Percentiles rank a stretch among this genome's conserved stretches.
Conservation (phyloP, 1,284 basidiomycete species). For the Cystobasidiaceae sp. region DNA sequence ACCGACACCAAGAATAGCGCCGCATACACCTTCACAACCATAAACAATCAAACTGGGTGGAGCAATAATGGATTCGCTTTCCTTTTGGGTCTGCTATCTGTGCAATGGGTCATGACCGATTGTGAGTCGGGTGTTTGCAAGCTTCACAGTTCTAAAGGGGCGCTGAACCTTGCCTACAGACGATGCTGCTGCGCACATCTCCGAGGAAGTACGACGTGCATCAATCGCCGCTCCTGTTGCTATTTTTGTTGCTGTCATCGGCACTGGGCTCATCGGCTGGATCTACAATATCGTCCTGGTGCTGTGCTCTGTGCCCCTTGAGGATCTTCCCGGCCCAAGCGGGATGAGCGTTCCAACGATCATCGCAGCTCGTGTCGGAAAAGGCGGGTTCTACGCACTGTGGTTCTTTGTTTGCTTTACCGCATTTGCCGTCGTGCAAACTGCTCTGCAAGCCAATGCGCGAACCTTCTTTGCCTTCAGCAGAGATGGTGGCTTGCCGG, state of each 20-base stretch:
- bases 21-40: conserved; percentile 68
- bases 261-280: conserved; percentile 78
- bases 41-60: conserved; percentile 71
- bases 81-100: conserved; percentile 77
- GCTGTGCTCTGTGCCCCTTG: conserved; percentile 59
- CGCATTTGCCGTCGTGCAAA: conserved; percentile 49
- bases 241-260: conserved; percentile 81
- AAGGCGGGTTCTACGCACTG: conserved; percentile 60
- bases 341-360: conserved; percentile 54
- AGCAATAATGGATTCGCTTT: conserved; percentile 76
- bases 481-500: conserved; percentile 73
- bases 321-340: conserved; percentile 54
- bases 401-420: conserved; percentile 73
- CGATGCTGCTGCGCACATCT: conserved; percentile 69
- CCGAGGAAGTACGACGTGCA: conserved; percentile 82
- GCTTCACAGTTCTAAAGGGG: not conserved
- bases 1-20: conserved; percentile 74
- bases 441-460: conserved; percentile 75
- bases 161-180: conserved; percentile 37
- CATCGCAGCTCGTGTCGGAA: conserved; percentile 67
- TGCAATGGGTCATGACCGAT: conserved; percentile 61
- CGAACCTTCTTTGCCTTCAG: conserved; percentile 85
- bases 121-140: conserved; percentile 3
- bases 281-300: conserved; percentile 57
- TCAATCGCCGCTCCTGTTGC: conserved; percentile 71